Conservation (phyloP, 805 yeast genomes). For the Kuraishia floccosa region DNA sequence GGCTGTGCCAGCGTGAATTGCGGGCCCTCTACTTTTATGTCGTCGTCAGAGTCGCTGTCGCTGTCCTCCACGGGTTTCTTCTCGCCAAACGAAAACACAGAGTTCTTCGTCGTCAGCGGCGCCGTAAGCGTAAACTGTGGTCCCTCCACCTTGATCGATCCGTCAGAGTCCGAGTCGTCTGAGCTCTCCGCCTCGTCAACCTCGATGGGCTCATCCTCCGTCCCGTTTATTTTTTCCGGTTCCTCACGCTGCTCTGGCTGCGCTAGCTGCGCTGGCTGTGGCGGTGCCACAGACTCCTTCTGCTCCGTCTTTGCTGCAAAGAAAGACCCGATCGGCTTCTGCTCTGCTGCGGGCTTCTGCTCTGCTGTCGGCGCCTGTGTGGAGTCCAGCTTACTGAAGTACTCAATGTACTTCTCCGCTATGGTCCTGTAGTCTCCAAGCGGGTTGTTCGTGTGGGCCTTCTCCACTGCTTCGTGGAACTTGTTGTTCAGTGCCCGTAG, state of each 20-base stretch:
- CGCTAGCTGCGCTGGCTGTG: background rate
- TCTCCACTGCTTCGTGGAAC: constrained; percentile 37
- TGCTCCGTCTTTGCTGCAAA: too few species aligned
- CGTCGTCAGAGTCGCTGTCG: constrained; percentile 42
- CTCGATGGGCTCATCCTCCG: background rate
- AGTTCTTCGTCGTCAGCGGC: constrained; percentile 35
- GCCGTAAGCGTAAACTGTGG: constrained; percentile 44
- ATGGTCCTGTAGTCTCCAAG: constrained; percentile 44
- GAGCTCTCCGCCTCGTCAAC: constrained; percentile 9
- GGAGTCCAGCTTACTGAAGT: constrained; percentile 26
- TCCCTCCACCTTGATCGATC: constrained; percentile 55
- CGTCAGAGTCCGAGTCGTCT: constrained; percentile 35
- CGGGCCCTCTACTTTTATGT: constrained; percentile 66
- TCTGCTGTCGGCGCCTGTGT: too few species aligned
- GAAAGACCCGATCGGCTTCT: too few species aligned
- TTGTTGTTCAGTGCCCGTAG: constrained; percentile 56
- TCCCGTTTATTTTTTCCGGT: background rate
- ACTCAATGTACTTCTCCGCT: constrained; percentile 47
- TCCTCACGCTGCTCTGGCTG: constrained; percentile 6
- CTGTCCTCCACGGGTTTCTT: constrained; percentile 18
- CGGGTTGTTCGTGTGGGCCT: constrained; percentile 29
- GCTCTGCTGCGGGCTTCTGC: too few species aligned
- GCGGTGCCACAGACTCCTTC: too few species aligned
- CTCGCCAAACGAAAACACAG: constrained; percentile 36
- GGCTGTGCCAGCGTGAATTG: constrained; percentile 39